Evolutionary conservation across 1,284 basidiomycete species (phyloP).

Genomic region (Exsudoporus floridanus): DNA sequence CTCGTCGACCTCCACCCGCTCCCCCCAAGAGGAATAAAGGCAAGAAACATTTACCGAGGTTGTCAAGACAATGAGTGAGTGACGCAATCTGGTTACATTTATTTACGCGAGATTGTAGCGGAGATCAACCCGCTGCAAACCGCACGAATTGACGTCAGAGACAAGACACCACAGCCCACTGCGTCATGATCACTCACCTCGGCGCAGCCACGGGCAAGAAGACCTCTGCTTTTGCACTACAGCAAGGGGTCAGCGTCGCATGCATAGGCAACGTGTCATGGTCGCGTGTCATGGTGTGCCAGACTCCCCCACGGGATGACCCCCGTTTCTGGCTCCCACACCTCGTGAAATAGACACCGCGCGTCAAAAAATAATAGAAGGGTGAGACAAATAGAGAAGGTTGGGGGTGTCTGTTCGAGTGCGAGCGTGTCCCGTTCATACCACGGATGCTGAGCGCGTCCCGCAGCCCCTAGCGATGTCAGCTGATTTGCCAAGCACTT

Average conservation of each 20-base stretch:
- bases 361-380: conserved; percentile 1
- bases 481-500: conserved; percentile 2
- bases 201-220: conserved; percentile 80
- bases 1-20: not conserved
- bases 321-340: conserved; percentile 14
- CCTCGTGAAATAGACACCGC: conserved; percentile 4
- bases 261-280: conserved; percentile 12
- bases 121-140: conserved; percentile 47
- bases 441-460: not conserved
- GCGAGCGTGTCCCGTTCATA: conserved; percentile 2
- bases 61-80: conserved; percentile 35
- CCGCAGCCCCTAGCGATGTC: conserved; percentile 8
- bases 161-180: conserved; percentile 5
- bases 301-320: conserved; percentile 6
- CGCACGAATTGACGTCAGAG: conserved; percentile 32
- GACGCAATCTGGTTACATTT: conserved; percentile 32
- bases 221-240: conserved; percentile 74
- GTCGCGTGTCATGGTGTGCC: conserved; percentile 10
- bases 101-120: conserved; percentile 44
- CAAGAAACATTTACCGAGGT: conserved; percentile 13
- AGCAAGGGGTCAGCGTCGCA: conserved; percentile 22
- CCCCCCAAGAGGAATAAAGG: not conserved
- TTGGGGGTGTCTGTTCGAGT: not conserved
- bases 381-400: not conserved
- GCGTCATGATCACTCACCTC: conserved; percentile 48